Evolutionary conservation across 2,329 filamentous ascomycete species (phyloP), one percentile per base, ranked within the genome.

Genomic region (Elsinoe necatrix): DNA sequence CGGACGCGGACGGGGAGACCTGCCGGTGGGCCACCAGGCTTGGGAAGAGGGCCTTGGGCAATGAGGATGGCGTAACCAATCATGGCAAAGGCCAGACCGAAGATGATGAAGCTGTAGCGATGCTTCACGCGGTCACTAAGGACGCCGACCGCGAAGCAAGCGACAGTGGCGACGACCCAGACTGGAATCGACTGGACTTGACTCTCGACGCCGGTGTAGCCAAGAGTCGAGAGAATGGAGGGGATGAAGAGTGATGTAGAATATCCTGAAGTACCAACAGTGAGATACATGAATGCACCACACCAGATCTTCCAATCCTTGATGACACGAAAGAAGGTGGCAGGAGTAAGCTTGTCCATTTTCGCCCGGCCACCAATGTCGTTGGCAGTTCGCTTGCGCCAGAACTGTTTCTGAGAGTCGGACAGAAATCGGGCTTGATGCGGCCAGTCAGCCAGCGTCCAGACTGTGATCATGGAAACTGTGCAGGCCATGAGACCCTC

Each of bases 1-100:
- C 75, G 73, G 0, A 74, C 75, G 2, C 72, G 73, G 12, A 78
- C 72, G 4, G 54, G 45, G 23, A 61, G 37, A 2, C 54, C 54
- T 23, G 34, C 35, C 2, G 39, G 29, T 6, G 41, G 42, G 5
- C 41, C 39, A 8, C 54, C 39, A 18, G 54, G 42, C 20, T 37
- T 47, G 0, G 76, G 71, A 3, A 80, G 64, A 9, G 69, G 67
- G 1, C 68, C 66, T 60, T 78, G 79, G 58, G 67, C 68, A 0
- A 83, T 71, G 23, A 83, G 73, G 35, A 83, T 75, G 56, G 76
- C 72, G 66, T 81, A 84, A 11, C 81, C 81, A 25, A 77, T 66
- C 0, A 75, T 75, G 9, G 77, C 74, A 52, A 82, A 69, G 20
- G 68, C 60, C 50, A 76, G 74, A 8, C 79, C 79, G 2, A 68